Evolutionary conservation across 495 filamentous ascomycete genomes (phyloP).

Genomic region (Polyplosphaeria fusca): DNA sequence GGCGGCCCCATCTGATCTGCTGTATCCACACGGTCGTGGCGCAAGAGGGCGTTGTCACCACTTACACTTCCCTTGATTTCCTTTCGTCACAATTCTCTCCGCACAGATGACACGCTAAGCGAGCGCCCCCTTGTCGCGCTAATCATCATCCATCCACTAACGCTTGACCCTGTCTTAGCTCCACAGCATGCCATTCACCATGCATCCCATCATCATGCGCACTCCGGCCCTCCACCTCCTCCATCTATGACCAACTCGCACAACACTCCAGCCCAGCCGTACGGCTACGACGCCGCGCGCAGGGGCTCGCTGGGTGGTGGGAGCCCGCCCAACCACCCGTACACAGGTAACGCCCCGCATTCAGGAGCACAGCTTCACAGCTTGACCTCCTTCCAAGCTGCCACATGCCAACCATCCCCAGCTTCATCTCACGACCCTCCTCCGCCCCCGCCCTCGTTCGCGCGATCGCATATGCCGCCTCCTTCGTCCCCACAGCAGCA

Average conservation of each 20-base stretch:
- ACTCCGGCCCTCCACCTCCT: constrained; percentile 36
- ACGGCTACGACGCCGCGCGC: constrained; percentile 37
- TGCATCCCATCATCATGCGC: constrained; percentile 30
- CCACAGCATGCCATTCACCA: constrained; percentile 12
- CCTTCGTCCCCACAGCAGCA: constrained; percentile 58
- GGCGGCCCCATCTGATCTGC: too few species aligned
- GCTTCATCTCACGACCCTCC: constrained; percentile 34
- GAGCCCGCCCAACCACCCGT: constrained; percentile 35
- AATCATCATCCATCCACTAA: too few species aligned
- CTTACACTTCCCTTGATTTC: too few species aligned
- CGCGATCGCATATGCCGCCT: constrained; percentile 57
- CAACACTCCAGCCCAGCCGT: constrained; percentile 28
- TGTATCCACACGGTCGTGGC: too few species aligned
- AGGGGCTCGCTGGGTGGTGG: constrained; percentile 38
- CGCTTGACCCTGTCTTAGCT: constrained; percentile 17
- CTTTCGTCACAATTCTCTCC: constrained; percentile 12
- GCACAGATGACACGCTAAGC: constrained; percentile 28
- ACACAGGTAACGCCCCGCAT: constrained; percentile 33
- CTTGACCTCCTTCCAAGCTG: constrained; percentile 22
- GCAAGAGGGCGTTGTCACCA: too few species aligned
- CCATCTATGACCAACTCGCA: constrained; percentile 31
- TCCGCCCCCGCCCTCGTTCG: constrained; percentile 50
- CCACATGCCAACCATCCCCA: constrained; percentile 10
- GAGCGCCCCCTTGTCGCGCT: constrained; percentile 26
- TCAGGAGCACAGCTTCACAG: constrained; percentile 1